These are phyloP conservation scores for Vicia faba DNA, from an alignment of 306 rosid species.

Conservation along the genomic window DNA sequence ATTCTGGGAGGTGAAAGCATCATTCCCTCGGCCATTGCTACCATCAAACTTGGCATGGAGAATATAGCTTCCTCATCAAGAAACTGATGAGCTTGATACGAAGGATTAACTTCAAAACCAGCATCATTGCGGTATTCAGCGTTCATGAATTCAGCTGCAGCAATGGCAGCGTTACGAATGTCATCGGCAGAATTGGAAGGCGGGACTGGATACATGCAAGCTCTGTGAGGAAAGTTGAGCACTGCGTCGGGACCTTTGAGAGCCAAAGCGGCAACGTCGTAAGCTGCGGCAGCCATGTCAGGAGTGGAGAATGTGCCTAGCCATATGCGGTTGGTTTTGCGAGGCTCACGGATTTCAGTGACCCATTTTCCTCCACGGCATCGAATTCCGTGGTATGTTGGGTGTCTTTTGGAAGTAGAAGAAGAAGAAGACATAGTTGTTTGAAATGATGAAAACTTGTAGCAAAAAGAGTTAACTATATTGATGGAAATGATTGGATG, in stretches of 20 bases:
- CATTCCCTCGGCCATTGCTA: conserved; percentile 95
- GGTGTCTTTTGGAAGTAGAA: conserved; percentile 59
- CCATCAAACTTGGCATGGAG: conserved; percentile 76
- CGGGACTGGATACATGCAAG: conserved; percentile 56
- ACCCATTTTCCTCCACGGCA: conserved; percentile 86
- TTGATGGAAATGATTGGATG: too few species aligned
- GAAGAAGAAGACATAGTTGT: conserved; percentile 54
- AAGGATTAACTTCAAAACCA: background rate
- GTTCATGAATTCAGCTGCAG: conserved; percentile 47
- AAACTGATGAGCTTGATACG: conserved; percentile 40
- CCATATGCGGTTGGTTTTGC: conserved; percentile 83
- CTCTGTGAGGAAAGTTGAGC: conserved; percentile 62
- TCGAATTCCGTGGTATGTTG: conserved; percentile 68
- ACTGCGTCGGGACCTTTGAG: conserved; percentile 62
- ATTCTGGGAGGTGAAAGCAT: conserved; percentile 85
- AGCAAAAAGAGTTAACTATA: too few species aligned
- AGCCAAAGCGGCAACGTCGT: conserved; percentile 79
- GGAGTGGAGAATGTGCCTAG: conserved; percentile 71
- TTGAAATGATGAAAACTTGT: background rate
- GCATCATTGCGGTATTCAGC: background rate
- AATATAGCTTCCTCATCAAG: conserved; percentile 86
- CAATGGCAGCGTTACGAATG: conserved; percentile 69
- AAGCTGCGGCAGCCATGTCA: conserved; percentile 95
- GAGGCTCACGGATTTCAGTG: conserved; percentile 91
- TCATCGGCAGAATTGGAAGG: conserved; percentile 55